A percentile compares a stretch with the other conserved stretches of the same genome.
Evolutionary conservation across 78 protist genomes (phyloP).

Genomic region (Bodo saltans): DNA sequence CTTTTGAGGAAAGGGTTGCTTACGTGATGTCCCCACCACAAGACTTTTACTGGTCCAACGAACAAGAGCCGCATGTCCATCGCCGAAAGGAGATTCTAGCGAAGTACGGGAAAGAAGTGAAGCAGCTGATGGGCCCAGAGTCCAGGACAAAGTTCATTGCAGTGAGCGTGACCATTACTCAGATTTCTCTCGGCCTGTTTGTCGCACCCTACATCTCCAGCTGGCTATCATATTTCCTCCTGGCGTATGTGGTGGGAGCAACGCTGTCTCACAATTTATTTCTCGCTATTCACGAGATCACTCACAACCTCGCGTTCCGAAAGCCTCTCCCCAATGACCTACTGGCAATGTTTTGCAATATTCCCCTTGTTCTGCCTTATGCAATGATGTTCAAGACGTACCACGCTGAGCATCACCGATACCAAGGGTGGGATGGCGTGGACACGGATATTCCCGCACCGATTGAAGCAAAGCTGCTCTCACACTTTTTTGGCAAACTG

Average conservation of each 20-base stretch:
- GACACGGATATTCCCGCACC: slow-evolving; percentile 77
- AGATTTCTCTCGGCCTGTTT: background rate
- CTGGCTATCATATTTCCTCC: slow-evolving; percentile 33
- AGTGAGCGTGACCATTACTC: background rate
- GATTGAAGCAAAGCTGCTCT: slow-evolving; percentile 50
- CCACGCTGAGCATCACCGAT: slow-evolving; percentile 68
- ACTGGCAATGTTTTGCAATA: slow-evolving; percentile 56
- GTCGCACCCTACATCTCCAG: background rate
- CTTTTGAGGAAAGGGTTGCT: no score
- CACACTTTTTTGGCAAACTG: slow-evolving; percentile 35
- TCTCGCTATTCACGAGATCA: slow-evolving; percentile 68
- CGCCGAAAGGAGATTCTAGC: background rate
- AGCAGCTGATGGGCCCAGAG: background rate
- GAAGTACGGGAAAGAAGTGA: slow-evolving; percentile 23
- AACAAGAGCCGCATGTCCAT: slow-evolving; percentile 13
- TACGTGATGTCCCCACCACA: no score
- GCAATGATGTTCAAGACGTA: slow-evolving; percentile 63
- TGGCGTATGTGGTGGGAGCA: slow-evolving; percentile 66
- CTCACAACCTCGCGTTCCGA: slow-evolving; percentile 51
- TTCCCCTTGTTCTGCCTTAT: slow-evolving; percentile 65
- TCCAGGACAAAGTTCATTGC: background rate
- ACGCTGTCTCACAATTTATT: slow-evolving; percentile 52
- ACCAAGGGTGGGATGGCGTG: slow-evolving; percentile 41
- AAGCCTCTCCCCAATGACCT: slow-evolving; percentile 35
- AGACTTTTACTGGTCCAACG: background rate